phyloP scores from a whole-genome alignment of 2,329 filamentous ascomycete genomes.

The Colletotrichum brevisporum region DNA sequence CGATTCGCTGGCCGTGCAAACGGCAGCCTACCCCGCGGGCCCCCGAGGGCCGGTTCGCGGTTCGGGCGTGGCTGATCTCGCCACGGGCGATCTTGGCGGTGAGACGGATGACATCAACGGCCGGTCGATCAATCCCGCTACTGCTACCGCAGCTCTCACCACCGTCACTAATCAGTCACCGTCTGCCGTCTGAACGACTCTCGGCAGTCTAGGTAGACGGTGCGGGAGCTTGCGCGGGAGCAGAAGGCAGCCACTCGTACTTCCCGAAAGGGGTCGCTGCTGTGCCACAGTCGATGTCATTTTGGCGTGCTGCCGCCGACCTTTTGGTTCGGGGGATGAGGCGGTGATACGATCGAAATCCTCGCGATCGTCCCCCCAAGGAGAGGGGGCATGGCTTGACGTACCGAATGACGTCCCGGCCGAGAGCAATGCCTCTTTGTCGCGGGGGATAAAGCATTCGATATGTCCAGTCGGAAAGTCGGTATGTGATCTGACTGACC shows the following conservation, averaged over 20 bases:
- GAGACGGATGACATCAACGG: slow-evolving; percentile 38
- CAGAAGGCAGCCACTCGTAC: slow-evolving; percentile 19
- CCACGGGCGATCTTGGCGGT: slow-evolving; percentile 17
- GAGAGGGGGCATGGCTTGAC: not conserved
- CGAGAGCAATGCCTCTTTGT: not conserved
- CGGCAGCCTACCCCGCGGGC: not conserved
- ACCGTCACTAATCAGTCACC: not conserved
- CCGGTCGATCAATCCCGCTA: slow-evolving; percentile 14
- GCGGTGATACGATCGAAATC: not conserved
- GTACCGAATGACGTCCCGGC: not conserved
- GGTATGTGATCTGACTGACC: not conserved
- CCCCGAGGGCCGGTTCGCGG: not conserved
- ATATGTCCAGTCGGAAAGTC: not conserved
- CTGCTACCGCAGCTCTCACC: not conserved
- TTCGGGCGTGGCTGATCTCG: slow-evolving; percentile 21
- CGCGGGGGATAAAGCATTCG: not conserved
- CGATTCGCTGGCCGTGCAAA: not conserved
- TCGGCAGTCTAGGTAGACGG: not conserved
- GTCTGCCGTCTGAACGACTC: not conserved
- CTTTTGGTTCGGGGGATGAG: slow-evolving; percentile 1
- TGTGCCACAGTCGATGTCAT: slow-evolving; percentile 38
- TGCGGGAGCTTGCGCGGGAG: not conserved
- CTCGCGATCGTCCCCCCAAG: not conserved
- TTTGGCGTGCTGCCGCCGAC: not conserved
- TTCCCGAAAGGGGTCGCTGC: slow-evolving; percentile 2